Base-by-base conservation (phyloP, 163 green algal species). In the Chlorella variabilis region DNA sequence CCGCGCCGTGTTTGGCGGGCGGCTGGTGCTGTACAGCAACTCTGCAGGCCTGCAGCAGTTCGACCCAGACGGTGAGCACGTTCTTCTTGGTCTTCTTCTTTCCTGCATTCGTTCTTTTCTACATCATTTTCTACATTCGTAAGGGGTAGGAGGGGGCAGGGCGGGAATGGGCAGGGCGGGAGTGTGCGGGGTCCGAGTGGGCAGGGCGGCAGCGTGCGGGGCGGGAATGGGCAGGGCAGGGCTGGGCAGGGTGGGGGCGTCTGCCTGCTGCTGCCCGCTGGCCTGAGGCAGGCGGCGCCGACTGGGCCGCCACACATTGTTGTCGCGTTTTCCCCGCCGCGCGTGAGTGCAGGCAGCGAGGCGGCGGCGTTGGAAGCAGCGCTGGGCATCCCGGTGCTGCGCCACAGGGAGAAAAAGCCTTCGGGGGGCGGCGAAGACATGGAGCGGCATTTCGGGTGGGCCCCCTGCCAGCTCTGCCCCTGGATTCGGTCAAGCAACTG, bases 321-420 rank as follows among this genome's bases (percentile, higher is more conserved):
- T 25, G 54, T 62, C 54, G 9, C 23, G 54, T 15, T 63, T 33
- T 63, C 23, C 18, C 54, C 8, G 18, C 54, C 23, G 5, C 54
- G 8, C 23, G 45, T 54, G 45, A 11, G 27, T 48, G 31, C 87
- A 96, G 93, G 94, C 4, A 77, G 85, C 5, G 94, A 98, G 59
- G 95, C 95, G 2, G 81, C 69, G 33, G 74, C 48, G 4, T 62
- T 98, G 56, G 95, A 98, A 73, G 78, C 65, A 8, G 85, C 87
- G 1, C 83, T 97, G 67, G 90, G 91, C 13, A 81, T 97, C 9
- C 83, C 80, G 2, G 95, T 98, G 70, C 83, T 98, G 71, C 86
- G 94, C 0, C 95, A 98, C 80, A 75, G 21, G 0, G 89, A 94
- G 23, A 98, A 98, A 83, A 98, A 98, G 89, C 95, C 95, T 0